Base-by-base conservation (phyloP, 2,329 filamentous ascomycete genomes). In the Helicocarpus griseus region DNA sequence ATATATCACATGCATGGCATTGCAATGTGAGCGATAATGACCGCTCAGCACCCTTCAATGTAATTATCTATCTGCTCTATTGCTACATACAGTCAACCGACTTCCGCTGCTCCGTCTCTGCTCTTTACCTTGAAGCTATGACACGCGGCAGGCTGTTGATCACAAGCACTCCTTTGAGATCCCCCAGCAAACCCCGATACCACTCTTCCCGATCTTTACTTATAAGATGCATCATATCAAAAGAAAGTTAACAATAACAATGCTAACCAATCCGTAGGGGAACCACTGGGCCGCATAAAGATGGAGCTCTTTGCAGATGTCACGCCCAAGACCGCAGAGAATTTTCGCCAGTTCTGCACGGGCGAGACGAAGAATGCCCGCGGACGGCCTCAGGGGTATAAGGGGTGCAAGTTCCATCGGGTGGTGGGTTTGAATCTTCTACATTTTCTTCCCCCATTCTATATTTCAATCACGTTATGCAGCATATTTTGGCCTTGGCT, bases 301-400 rank as follows among this genome's bases (percentile, higher is more conserved):
- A 89, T 95, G 68, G 88, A 96, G 71, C 81, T 98, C 55, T 96
- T 93, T 76, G 82, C 84, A 55, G 80, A 95, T 70, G 77, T 86
- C 21, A 86, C 89, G 0, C 89, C 90, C 57, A 85, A 84, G 62
- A 97, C 93, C 7, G 88, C 89, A 28, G 93, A 97, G 70, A 97
- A 97, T 75, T 97, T 98, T 69, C 87, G 90, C 44, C 89, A 94
- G 65, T 95, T 95, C 73, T 96, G 90, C 73, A 97, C 91, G 0
- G 93, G 93, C 61, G 91, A 97, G 75, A 83, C 80, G 58, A 95
- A 89, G 72, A 87, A 87, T 64, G 69, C 79, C 48, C 78, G 82
- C 8, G 88, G 89, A 31, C 78, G 83, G 56, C 86, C 90, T 0
- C 87, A 94, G 65, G 93, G 93, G 56, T 98, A 96, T 78, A 97